A percentile compares a stretch with the other conserved stretches of the same genome.
Conservation (phyloP, 2,329 filamentous ascomycete species). For the Sordariomycetes sp. region DNA sequence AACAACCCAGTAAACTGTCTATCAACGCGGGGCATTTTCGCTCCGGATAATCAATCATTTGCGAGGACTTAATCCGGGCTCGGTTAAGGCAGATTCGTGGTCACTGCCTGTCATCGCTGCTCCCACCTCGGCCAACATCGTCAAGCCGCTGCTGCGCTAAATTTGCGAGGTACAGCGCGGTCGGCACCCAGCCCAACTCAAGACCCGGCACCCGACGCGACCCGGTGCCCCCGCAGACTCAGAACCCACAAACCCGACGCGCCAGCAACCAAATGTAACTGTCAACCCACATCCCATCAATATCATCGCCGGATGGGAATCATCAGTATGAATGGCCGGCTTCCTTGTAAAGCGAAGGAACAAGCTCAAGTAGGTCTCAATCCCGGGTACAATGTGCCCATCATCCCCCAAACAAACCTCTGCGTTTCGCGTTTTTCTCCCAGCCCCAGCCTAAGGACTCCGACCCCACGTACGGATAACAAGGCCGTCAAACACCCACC, state of each 20-base stretch:
- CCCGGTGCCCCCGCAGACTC: not conserved
- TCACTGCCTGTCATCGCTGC: not conserved
- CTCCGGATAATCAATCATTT: not conserved
- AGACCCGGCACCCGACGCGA: not conserved
- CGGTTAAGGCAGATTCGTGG: not conserved
- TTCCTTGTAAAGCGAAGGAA: slow-evolving; percentile 4
- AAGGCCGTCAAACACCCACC: not conserved
- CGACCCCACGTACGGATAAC: not conserved
- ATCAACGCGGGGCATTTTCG: not conserved
- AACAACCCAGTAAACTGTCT: not conserved
- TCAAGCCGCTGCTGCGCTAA: not conserved
- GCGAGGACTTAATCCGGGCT: not conserved
- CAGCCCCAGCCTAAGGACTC: not conserved
- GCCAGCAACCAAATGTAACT: slow-evolving; percentile 2
- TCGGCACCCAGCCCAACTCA: not conserved
- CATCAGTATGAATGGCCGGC: slow-evolving; percentile 1
- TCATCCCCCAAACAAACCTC: not conserved
- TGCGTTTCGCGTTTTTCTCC: not conserved
- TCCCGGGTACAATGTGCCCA: not conserved
- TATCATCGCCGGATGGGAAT: slow-evolving; percentile 1
- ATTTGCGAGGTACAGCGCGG: not conserved
- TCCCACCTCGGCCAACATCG: not conserved
- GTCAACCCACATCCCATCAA: not conserved
- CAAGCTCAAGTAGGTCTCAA: slow-evolving; percentile 3
- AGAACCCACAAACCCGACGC: not conserved